Conservation (phyloP, 345 rosid genomes). For the Cardamine chenopodiifolia region DNA sequence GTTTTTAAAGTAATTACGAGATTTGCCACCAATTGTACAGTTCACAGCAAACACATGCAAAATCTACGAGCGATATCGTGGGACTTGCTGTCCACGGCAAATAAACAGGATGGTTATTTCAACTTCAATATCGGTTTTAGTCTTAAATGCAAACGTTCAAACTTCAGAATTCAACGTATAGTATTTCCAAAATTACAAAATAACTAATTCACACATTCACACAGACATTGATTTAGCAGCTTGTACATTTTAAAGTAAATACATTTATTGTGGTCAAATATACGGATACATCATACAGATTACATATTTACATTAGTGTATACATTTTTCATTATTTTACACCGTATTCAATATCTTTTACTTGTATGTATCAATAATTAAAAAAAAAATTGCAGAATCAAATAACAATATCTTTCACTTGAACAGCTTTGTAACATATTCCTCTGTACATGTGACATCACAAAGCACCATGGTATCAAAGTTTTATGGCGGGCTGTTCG, state of each 20-base stretch:
- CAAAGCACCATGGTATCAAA: too few relatives aligned
- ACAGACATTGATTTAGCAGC: too few relatives aligned
- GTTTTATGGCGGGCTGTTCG: too few relatives aligned
- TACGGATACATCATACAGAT: too few relatives aligned
- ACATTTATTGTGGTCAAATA: background rate
- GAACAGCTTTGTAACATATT: too few relatives aligned
- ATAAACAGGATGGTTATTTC: constrained; percentile 16
- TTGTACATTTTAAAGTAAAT: background rate
- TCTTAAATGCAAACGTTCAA: background rate
- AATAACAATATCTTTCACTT: too few relatives aligned
- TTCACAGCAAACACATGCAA: constrained; percentile 37
- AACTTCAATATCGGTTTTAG: constrained; percentile 3
- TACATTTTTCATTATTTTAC: too few relatives aligned
- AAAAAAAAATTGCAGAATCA: too few relatives aligned
- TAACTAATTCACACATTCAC: background rate
- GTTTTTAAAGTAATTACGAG: background rate
- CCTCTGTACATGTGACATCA: too few relatives aligned
- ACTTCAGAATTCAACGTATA: background rate
- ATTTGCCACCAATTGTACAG: background rate
- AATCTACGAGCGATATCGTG: constrained; percentile 19
- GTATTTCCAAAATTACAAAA: background rate
- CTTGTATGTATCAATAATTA: too few relatives aligned
- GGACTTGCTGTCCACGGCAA: constrained; percentile 31
- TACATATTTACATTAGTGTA: too few relatives aligned
- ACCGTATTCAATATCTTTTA: too few relatives aligned